Evolutionary conservation across 441 rosid genomes (phyloP).

Genomic region (Populus hybrid): DNA sequence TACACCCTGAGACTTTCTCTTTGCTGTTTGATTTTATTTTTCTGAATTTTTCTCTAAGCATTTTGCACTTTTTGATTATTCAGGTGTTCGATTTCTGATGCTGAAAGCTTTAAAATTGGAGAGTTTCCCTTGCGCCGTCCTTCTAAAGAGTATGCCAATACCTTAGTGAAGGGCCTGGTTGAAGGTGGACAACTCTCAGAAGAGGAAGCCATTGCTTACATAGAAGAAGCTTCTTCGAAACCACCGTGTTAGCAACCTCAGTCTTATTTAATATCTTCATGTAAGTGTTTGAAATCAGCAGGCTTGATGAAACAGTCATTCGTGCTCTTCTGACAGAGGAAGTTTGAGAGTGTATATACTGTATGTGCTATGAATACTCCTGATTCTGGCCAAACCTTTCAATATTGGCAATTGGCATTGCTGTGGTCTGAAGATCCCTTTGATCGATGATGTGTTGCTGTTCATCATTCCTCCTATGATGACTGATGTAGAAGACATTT

Average conservation of each 20-base stretch:
- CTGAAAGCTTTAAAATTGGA: conserved; percentile 50
- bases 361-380: conserved; percentile 89
- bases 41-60: neutral
- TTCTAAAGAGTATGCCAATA: conserved; percentile 40
- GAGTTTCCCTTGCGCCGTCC: conserved; percentile 50
- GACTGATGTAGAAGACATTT: conserved; percentile 35
- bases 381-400: conserved; percentile 60
- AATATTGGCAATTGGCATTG: conserved; percentile 73
- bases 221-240: conserved; percentile 48
- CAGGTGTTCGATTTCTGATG: conserved; percentile 50
- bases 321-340: conserved; percentile 37
- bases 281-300: neutral
- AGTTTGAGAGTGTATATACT: conserved; percentile 76
- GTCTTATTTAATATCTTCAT: neutral
- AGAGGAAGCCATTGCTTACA: conserved; percentile 61
- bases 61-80: conserved; percentile 2
- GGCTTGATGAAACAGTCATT: neutral
- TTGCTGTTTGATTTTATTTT: neutral
- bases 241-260: conserved; percentile 30
- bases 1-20: conserved; percentile 22
- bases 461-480: conserved; percentile 77
- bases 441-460: conserved; percentile 83
- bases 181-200: conserved; percentile 66
- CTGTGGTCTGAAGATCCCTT: conserved; percentile 88
- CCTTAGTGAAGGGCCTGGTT: conserved; percentile 64